phyloP scores from a whole-genome alignment of 768 basidiomycete genomes.

The Mycena leptocephala region DNA sequence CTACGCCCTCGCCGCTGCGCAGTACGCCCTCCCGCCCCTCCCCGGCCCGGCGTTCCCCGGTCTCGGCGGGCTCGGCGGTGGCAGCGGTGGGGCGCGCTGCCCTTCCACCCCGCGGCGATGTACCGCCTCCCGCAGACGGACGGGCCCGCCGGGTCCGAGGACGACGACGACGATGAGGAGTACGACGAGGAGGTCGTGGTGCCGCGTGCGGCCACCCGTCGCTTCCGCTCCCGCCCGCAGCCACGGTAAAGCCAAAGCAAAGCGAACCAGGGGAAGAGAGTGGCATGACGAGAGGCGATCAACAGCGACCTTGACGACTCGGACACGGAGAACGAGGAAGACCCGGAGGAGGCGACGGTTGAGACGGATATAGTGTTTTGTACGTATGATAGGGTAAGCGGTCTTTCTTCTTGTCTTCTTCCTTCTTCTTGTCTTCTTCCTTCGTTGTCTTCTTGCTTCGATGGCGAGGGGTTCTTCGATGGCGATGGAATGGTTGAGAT shows the following conservation, averaged over 20 bases:
- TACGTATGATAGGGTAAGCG: conserved; percentile 83
- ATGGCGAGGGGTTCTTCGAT: too few species aligned
- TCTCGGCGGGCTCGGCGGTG: too few species aligned
- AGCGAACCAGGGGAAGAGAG: background rate
- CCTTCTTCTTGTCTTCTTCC: too few species aligned
- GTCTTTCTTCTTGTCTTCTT: background rate
- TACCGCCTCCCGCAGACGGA: conserved; percentile 48
- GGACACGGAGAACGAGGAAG: conserved; percentile 76
- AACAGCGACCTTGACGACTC: conserved; percentile 86
- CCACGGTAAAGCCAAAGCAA: conserved; percentile 46
- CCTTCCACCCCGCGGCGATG: conserved; percentile 51
- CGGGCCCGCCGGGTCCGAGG: conserved; percentile 16
- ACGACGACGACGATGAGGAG: conserved; percentile 40
- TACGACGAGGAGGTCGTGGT: conserved; percentile 59
- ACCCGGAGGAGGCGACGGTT: conserved; percentile 64
- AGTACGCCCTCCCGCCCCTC: conserved; percentile 61
- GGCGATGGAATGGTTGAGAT: too few species aligned
- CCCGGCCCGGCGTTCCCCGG: conserved; percentile 64
- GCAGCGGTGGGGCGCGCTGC: too few species aligned
- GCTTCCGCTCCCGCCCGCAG: conserved; percentile 53
- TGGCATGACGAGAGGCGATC: conserved; percentile 68
- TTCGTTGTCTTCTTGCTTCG: too few species aligned
- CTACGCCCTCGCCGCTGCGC: conserved; percentile 56
- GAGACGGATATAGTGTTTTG: conserved; percentile 85
- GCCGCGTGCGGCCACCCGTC: conserved; percentile 65